Percentiles rank a stretch among this genome's conserved stretches.
phyloP scores from a whole-genome alignment of 768 basidiomycete species.

The Boletus insuetus region DNA sequence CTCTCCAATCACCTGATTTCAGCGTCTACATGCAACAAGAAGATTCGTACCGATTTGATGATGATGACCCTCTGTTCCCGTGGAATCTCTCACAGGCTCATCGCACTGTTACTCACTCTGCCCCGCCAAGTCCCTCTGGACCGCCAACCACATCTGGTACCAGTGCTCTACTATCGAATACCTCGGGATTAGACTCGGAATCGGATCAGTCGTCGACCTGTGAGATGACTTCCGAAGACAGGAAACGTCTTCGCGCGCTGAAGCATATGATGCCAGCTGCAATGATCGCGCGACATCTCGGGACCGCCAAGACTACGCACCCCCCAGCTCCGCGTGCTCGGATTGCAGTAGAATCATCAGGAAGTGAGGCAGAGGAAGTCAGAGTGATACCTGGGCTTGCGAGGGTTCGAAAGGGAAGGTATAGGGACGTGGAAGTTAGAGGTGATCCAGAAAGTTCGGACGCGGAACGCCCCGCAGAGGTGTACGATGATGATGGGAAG shows the following conservation, averaged over 20 bases:
- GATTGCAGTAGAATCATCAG: constrained; percentile 11
- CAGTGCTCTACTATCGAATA: constrained; percentile 15
- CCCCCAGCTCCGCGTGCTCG: constrained; percentile 9
- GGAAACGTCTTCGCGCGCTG: constrained; percentile 39
- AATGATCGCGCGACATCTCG: constrained; percentile 42
- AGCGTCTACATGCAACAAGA: constrained; percentile 14
- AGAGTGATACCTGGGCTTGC: constrained; percentile 54
- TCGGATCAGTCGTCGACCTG: constrained; percentile 15
- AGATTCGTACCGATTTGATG: constrained; percentile 11
- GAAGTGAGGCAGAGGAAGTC: constrained; percentile 35
- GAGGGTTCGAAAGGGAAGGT: constrained; percentile 37
- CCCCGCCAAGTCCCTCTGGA: constrained; percentile 15
- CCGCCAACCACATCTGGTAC: constrained; percentile 17
- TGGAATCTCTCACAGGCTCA: constrained; percentile 5
- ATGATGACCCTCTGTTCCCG: not conserved
- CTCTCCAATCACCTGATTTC: constrained; percentile 11
- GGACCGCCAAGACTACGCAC: constrained; percentile 10
- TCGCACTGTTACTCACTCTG: constrained; percentile 1
- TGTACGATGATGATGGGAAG: not conserved
- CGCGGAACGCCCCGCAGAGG: constrained; percentile 15
- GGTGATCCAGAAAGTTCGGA: constrained; percentile 67
- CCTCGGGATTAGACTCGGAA: constrained; percentile 16
- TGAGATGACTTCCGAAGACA: constrained; percentile 30
- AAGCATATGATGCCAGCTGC: constrained; percentile 53
- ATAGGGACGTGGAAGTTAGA: constrained; percentile 42